Conservation (phyloP, 225 moss, liverwort and hornwort species). For the Anthoceros angustus region DNA sequence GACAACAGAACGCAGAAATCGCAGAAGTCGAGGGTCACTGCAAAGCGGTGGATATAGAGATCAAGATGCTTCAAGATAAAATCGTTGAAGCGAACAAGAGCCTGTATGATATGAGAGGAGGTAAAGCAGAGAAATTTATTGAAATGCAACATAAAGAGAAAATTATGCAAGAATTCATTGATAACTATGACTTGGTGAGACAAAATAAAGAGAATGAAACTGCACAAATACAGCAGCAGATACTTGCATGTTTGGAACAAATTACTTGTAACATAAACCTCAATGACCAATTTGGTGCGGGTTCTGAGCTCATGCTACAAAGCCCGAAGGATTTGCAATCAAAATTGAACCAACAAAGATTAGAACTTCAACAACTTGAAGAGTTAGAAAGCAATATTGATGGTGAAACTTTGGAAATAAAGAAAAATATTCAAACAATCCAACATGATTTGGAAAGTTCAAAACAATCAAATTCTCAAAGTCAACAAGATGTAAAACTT, state of each 20-base stretch:
- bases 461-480: background rate
- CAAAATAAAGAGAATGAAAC: constrained; percentile 19
- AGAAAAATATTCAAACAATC: background rate
- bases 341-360: background rate
- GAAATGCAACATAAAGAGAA: constrained; percentile 86
- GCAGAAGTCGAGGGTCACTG: constrained; percentile 29
- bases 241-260: constrained; percentile 22
- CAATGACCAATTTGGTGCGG: background rate
- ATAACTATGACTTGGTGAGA: constrained; percentile 40
- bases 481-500: background rate
- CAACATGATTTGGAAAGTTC: background rate
- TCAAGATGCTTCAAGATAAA: constrained; percentile 33
- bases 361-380: background rate
- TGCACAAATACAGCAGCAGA: constrained; percentile 27
- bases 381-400: background rate
- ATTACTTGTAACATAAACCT: background rate
- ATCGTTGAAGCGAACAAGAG: constrained; percentile 24
- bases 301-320: background rate
- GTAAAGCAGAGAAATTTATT: constrained; percentile 58
- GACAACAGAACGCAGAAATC: constrained; percentile 42
- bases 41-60: constrained; percentile 30
- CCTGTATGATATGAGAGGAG: constrained; percentile 51
- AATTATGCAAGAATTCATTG: constrained; percentile 66
- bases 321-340: background rate
- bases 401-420: background rate